These are phyloP conservation scores for Choiromyces venosus DNA, from an alignment of 495 filamentous ascomycete species.

Conservation along the genomic window DNA sequence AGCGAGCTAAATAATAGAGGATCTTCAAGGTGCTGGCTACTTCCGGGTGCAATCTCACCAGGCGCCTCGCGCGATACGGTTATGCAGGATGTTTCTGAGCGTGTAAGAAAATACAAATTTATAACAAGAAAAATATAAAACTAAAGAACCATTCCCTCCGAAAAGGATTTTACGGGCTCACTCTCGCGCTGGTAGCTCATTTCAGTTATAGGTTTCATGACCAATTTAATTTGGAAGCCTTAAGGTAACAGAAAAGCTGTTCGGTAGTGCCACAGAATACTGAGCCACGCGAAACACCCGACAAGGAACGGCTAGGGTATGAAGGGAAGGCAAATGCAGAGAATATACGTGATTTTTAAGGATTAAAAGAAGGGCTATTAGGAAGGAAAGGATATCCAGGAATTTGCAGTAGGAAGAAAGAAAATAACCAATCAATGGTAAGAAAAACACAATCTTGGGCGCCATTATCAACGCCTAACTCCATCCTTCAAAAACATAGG, in stretches of 20 bases:
- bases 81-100: not conserved
- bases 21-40: not conserved
- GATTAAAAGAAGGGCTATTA: not conserved
- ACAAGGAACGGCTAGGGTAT: not conserved
- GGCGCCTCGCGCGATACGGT: not conserved
- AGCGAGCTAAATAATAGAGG: not conserved
- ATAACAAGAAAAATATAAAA: not conserved
- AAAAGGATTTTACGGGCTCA: not conserved
- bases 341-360: not conserved
- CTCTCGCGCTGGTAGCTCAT: not conserved
- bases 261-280: not conserved
- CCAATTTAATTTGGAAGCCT: not conserved
- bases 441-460: not conserved
- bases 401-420: not conserved
- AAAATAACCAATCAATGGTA: not conserved
- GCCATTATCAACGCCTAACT: not conserved
- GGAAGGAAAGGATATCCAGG: not conserved
- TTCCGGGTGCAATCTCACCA: not conserved
- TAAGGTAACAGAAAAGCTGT: not conserved
- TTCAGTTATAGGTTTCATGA: not conserved
- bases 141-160: not conserved
- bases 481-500: slow-evolving; percentile 13
- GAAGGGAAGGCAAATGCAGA: not conserved
- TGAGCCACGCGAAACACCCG: not conserved
- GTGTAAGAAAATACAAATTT: not conserved